Base-by-base conservation (phyloP, 2,329 filamentous ascomycete genomes). In the Nemania serpens region DNA sequence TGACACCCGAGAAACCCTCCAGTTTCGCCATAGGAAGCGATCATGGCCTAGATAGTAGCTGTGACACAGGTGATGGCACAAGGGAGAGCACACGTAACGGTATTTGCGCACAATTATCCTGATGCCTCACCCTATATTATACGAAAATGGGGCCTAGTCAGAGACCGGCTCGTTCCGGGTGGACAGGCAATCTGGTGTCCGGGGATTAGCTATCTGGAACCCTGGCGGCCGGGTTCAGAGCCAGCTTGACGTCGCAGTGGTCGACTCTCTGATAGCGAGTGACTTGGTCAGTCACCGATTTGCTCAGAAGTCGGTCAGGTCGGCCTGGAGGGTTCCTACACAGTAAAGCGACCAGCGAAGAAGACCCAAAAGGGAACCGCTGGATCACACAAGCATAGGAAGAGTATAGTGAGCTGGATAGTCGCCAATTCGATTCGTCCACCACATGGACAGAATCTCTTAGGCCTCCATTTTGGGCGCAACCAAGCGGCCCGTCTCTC, bases 221-320 rank as follows among this genome's bases (percentile, higher is more conserved):
- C 46, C 56, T 55, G 39, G 39, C 36, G 43, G 50, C 29, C 43
- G 10, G 58, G 53, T 29, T 37, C 48, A 39, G 20, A 41, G 15
- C 47, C 47, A 57, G 61, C 47, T 62, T 59, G 58, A 63, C 48
- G 66, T 69, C 65, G 66, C 64, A 69, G 65, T 61, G 64, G 66
- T 59, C 64, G 62, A 66, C 52, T 42, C 47, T 45, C 48, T 54
- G 45, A 45, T 25, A 22, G 47, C 43, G 22, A 39, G 37, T 37
- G 49, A 37, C 56, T 33, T 51, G 52, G 51, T 47, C 59, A 61
- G 49, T 54, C 50, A 49, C 51, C 20, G 42, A 50, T 41, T n/a
- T 50, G 37, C 22, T 47, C 54, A 54, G 41, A 45, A 43, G 59
- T 45, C 51, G 34, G 43, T 53, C 45, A 59, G 42, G 37, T 56